Evolutionary conservation across 352 stramenopile genomes (phyloP).

Genomic region (Phytophthora palmivora): DNA sequence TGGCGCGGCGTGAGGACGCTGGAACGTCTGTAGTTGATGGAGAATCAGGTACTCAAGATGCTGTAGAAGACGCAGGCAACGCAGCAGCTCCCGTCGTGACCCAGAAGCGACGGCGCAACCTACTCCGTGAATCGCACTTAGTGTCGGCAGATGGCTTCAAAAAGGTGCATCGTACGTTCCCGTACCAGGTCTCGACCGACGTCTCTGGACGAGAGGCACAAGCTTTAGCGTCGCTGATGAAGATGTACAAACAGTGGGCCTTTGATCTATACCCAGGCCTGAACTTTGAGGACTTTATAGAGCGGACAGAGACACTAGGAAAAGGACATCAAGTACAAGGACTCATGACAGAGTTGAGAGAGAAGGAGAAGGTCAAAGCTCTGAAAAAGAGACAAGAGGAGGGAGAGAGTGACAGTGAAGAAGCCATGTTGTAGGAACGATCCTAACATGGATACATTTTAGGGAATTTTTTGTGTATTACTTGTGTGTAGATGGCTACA

Average conservation of each 20-base stretch:
- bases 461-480: too few relatives aligned
- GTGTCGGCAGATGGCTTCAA: slow-evolving; percentile 68
- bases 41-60: slow-evolving; percentile 11
- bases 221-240: slow-evolving; percentile 67
- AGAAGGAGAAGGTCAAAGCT: slow-evolving; percentile 60
- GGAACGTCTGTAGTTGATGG: slow-evolving; percentile 1
- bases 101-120: slow-evolving; percentile 56
- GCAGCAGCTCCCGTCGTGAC: not conserved
- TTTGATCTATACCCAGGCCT: slow-evolving; percentile 84
- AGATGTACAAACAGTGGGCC: slow-evolving; percentile 89
- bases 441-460: not conserved
- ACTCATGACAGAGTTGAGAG: slow-evolving; percentile 63
- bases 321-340: slow-evolving; percentile 71
- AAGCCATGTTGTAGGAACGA: slow-evolving; percentile 47
- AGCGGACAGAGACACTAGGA: slow-evolving; percentile 62
- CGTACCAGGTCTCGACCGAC: slow-evolving; percentile 63
- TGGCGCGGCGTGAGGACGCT: slow-evolving; percentile 28
- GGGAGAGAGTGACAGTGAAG: slow-evolving; percentile 32
- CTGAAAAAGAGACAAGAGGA: slow-evolving; percentile 31
- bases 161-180: slow-evolving; percentile 77
- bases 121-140: slow-evolving; percentile 73
- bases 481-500: too few relatives aligned
- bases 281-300: slow-evolving; percentile 87
- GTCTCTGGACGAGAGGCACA: slow-evolving; percentile 72
- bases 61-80: slow-evolving; percentile 6